These are phyloP conservation scores for Nemania sp. DNA, from an alignment of 2,329 filamentous ascomycete genomes.

Conservation along the genomic window DNA sequence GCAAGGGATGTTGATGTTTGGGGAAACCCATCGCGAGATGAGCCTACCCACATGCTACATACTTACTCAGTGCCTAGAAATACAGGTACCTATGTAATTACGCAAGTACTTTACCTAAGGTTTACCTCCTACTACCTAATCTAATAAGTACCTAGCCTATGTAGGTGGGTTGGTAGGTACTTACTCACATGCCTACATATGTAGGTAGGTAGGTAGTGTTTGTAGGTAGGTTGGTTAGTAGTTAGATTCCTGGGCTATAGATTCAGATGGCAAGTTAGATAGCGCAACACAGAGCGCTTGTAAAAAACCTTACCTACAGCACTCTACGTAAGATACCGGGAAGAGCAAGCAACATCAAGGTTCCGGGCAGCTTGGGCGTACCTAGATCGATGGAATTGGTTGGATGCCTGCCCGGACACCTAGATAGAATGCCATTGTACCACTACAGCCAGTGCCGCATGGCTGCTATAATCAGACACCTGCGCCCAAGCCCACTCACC, in stretches of 20 bases:
- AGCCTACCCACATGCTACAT: background rate
- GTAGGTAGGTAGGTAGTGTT: too few relatives aligned
- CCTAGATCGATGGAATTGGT: background rate
- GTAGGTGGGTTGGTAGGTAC: too few relatives aligned
- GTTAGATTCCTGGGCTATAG: background rate
- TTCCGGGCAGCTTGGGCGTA: background rate
- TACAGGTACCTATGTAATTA: background rate
- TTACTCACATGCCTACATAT: too few relatives aligned
- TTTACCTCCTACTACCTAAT: too few relatives aligned
- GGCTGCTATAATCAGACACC: constrained; percentile 7
- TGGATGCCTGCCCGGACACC: background rate
- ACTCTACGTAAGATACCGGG: background rate
- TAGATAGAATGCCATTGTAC: background rate
- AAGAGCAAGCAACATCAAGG: constrained; percentile 3
- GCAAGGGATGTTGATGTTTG: constrained; percentile 5
- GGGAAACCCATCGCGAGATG: background rate
- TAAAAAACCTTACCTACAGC: background rate
- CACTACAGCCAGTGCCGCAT: background rate
- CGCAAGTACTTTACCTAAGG: too few relatives aligned
- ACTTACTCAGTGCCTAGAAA: too few relatives aligned
- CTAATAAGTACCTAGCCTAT: too few relatives aligned
- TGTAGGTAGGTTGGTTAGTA: too few relatives aligned
- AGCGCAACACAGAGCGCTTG: background rate
- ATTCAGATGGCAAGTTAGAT: background rate
- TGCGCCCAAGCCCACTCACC: constrained; percentile 13